phyloP scores from a whole-genome alignment of 305 asterid genomes.

The Solanum chacoense region DNA sequence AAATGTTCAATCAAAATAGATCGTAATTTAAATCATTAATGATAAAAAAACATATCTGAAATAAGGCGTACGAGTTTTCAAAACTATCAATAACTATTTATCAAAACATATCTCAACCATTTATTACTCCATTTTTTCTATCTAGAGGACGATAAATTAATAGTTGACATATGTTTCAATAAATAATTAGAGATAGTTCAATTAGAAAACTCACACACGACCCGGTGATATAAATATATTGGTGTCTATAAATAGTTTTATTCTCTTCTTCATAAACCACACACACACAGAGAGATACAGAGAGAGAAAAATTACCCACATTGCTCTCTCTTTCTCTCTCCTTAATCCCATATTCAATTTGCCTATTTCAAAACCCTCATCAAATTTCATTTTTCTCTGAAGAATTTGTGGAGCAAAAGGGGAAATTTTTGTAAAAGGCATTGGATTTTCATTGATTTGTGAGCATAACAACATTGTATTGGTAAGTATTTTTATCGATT shows the following conservation, averaged over 20 bases:
- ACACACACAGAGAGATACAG: background rate
- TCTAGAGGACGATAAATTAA: background rate
- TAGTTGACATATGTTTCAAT: background rate
- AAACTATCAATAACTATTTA: background rate
- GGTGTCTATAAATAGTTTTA: background rate
- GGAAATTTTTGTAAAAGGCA: background rate
- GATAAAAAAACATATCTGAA: background rate
- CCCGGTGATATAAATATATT: background rate
- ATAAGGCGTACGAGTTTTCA: background rate
- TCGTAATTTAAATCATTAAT: background rate
- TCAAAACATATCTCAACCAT: background rate
- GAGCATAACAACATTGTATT: background rate
- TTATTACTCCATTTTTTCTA: background rate
- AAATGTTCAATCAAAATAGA: background rate
- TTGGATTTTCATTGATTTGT: background rate
- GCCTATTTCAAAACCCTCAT: background rate
- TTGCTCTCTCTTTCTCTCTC: constrained; percentile 2
- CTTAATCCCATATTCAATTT: background rate
- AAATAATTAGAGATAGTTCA: background rate
- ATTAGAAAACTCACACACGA: background rate
- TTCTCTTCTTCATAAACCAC: background rate
- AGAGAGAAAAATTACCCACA: background rate
- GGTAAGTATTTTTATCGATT: background rate
- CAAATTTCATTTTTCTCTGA: background rate
- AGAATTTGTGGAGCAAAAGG: background rate